Percentiles rank a stretch among this genome's conserved stretches.
Evolutionary conservation across 208 protist species (phyloP).

Genomic region (Crithidia sp.): DNA sequence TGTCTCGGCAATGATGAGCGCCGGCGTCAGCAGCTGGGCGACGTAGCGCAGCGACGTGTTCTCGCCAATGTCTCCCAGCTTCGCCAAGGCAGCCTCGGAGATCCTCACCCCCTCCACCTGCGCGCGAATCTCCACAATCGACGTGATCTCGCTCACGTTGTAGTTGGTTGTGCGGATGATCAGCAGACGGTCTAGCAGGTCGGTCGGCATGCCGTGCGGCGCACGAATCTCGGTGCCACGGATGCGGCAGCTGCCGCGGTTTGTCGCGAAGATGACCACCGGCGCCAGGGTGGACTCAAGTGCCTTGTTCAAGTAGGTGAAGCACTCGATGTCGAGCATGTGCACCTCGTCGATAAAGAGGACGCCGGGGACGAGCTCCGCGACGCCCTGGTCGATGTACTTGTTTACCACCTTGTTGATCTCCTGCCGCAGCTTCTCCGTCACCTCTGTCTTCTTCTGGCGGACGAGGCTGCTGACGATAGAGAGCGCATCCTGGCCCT

Average conservation of each 20-base stretch:
- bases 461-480: slow-evolving; percentile 98
- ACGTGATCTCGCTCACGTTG: slow-evolving; percentile 94
- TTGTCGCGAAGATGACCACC: slow-evolving; percentile 99
- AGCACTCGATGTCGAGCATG: slow-evolving; percentile 99
- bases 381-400: slow-evolving; percentile 99
- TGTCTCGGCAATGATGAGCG: slow-evolving; percentile 94
- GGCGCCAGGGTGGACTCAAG: slow-evolving; percentile 99
- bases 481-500: slow-evolving; percentile 97
- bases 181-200: slow-evolving; percentile 99
- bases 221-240: slow-evolving; percentile 97
- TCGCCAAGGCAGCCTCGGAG: slow-evolving; percentile 89
- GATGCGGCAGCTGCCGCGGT: slow-evolving; percentile 97
- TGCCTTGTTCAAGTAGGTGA: slow-evolving; percentile 99
- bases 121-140: slow-evolving; percentile 96
- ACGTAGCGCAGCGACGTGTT: slow-evolving; percentile 97
- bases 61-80: slow-evolving; percentile 94
- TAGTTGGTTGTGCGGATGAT: slow-evolving; percentile 99
- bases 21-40: slow-evolving; percentile 98
- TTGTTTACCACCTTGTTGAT: slow-evolving; percentile 99
- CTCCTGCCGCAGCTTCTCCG: slow-evolving; percentile 99
- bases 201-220: slow-evolving; percentile 99
- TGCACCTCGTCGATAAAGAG: slow-evolving; percentile 99
- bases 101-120: slow-evolving; percentile 96
- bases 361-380: slow-evolving; percentile 99
- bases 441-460: slow-evolving; percentile 99